Evolutionary conservation across 2,329 filamentous ascomycete species (phyloP), one percentile per base, ranked within the genome.

Genomic region (Botryotinia globosa): DNA sequence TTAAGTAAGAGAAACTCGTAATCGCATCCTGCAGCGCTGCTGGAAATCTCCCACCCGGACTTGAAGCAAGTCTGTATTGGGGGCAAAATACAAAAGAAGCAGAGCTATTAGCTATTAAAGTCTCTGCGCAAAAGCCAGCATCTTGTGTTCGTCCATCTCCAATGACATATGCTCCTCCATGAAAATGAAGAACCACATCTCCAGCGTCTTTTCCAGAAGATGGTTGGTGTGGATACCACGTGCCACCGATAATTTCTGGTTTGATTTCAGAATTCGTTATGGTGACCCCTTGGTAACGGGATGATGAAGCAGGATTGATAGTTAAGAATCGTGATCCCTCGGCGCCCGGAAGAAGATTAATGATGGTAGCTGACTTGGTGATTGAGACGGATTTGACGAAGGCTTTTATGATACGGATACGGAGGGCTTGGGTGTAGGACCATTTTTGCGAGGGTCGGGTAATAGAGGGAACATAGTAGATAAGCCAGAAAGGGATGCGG

Each of bases 21-120:
- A 88, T 74, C 4, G 80, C 80, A 76, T 87, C 86, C 77, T 87
- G 85, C 4, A 86, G 76, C 6, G 84, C 83, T 0, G 85, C 85
- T 1, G 86, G 86, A 78, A 87, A 88, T 0, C 81, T 83, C n/a
- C 83, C 82, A 16, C 75, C 77, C 0, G 83, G 82, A 56, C 84
- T 82, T 0, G 81, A 81, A 6, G 83, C 80, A 9, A 87, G 81
- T 0, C 86, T 83, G 78, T 88, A 87, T 73, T 85, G 84, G 1
- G 84, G 83, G 39, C 62, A 72, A 72, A 86, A 82, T 61, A 86
- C 77, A 70, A 82, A 81, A 4, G 81, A 82, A 20, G 78, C 80
- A 20, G 79, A 79, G 1, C 81, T 80, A 72, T 84, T 77, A 48
- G 81, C 78, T 37, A 83, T 74, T 0, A 85, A 73, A 0, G 78